Conservation (phyloP, 768 basidiomycete species). For the Phlebiopsis flavidoalba region DNA sequence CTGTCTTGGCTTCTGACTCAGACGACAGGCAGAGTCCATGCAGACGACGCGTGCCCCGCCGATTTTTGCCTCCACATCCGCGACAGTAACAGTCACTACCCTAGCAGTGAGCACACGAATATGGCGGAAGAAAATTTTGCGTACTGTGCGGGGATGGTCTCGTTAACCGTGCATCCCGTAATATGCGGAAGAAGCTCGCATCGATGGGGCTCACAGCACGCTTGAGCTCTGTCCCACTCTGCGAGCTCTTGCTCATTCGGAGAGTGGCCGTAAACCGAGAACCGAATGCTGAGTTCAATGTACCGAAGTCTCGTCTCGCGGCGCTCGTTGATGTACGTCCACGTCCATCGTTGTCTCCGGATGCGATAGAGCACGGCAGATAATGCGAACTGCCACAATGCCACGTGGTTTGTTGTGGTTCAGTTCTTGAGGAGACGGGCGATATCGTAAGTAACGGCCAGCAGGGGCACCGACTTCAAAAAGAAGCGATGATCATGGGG, state of each 20-base stretch:
- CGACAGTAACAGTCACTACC: constrained; percentile 20
- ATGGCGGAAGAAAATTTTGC: constrained; percentile 2
- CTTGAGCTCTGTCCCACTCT: constrained; percentile 9
- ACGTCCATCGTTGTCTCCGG: constrained; percentile 21
- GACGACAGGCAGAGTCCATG: constrained; percentile 24
- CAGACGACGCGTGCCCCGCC: constrained; percentile 27
- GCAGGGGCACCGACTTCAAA: constrained; percentile 21
- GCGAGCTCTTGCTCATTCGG: constrained; percentile 14
- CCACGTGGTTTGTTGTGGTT: constrained; percentile 19
- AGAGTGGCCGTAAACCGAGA: constrained; percentile 15
- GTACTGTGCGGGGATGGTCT: constrained; percentile 17
- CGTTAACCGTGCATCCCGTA: constrained; percentile 14
- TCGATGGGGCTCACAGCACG: constrained; percentile 21
- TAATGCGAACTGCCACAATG: constrained; percentile 28
- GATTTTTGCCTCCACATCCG: constrained; percentile 20
- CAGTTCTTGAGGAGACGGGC: constrained; percentile 20
- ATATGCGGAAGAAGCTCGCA: constrained; percentile 20
- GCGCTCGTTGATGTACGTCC: constrained; percentile 27
- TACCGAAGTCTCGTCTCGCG: constrained; percentile 20
- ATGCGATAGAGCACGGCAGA: constrained; percentile 18
- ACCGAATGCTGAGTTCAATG: constrained; percentile 21
- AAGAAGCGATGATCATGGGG: constrained; percentile 15
- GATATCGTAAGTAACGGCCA: constrained; percentile 16
- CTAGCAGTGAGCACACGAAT: not conserved
- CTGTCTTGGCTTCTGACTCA: constrained; percentile 12